Percentiles rank a stretch among this genome's conserved stretches.
phyloP scores from a whole-genome alignment of 2,329 filamentous ascomycete genomes.

The Alternaria arbusti region DNA sequence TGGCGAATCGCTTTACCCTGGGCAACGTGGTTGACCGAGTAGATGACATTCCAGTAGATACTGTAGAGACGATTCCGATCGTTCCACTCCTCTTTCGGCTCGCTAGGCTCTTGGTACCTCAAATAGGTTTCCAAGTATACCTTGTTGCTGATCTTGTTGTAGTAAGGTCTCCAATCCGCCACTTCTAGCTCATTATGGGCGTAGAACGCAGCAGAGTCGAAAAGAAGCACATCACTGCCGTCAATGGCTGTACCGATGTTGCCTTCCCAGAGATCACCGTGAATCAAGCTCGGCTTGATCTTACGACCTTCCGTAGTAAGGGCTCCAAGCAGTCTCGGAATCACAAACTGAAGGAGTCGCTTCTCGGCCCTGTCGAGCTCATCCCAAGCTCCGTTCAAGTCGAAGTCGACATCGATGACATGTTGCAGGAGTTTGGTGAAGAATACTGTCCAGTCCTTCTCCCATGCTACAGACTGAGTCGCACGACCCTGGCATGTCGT shows the following conservation, averaged over 20 bases:
- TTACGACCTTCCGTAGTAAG: neutral
- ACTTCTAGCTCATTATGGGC: neutral
- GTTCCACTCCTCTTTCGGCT: neutral
- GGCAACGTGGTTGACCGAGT: neutral
- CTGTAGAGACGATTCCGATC: neutral
- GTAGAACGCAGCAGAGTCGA: neutral
- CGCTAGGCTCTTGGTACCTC: neutral
- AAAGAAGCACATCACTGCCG: neutral
- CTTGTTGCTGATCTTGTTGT: neutral
- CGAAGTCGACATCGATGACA: neutral
- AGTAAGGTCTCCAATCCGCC: neutral
- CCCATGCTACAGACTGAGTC: neutral
- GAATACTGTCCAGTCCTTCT: neutral
- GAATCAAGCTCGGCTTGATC: neutral
- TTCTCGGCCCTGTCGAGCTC: neutral
- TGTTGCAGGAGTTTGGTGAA: neutral
- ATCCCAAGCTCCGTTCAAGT: neutral
- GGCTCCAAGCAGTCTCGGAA: neutral
- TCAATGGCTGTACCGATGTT: neutral
- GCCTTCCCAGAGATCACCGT: neutral
- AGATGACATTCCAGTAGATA: neutral
- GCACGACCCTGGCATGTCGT: neutral
- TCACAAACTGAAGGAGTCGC: neutral
- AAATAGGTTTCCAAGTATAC: neutral
- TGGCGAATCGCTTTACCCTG: neutral